Base-by-base conservation (phyloP, 1,284 basidiomycete species). In the Cryptococcus sp. region DNA sequence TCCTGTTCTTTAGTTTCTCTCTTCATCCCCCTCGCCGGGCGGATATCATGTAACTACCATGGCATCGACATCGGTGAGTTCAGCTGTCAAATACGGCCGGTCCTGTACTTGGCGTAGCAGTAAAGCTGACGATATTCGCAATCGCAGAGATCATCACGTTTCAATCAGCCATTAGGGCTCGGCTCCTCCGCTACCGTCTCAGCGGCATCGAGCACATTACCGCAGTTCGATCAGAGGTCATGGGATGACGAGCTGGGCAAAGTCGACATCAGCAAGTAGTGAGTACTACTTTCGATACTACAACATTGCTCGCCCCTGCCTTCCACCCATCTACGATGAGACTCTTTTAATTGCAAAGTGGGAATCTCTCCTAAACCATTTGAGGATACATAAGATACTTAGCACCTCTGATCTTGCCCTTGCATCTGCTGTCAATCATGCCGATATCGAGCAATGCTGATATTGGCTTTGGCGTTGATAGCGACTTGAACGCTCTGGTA, bases 401-500 rank as follows among this genome's bases (percentile, higher is more conserved):
- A 74, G 78, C 76, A 69, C 61, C 69, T 80, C 81, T 84, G 80
- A 82, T 62, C 56, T 57, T 13, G 37, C 62, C 25, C 53, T 44
- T 55, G 20, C 50, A 34, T 45, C 51, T 51, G 4, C 23, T 37
- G 20, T 58, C 29, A 7, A 17, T 50, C n/a, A 17, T 19, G 26
- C 19, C 17, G 26, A 16, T 40, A 8, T 50, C 22, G 8, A 39
- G 38, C 15, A 17, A 43, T 16, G 50, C n/a, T 20, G 34, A 46
- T 20, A 16, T 15, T 58, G 48, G 40, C 37, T 13, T 37, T 16
- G 11, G 26, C 46, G 41, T 19, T 39, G 45, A 57, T 64, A 89
- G 95, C 78, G 94, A 99, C 76, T 81, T 99, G 60, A 96, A 99
- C 77, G 85, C 88, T 5, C 84, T 99, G n/a, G 86, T 99, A 48